Base-by-base conservation (phyloP, 768 basidiomycete genomes). In the Sutorius australiensis region DNA sequence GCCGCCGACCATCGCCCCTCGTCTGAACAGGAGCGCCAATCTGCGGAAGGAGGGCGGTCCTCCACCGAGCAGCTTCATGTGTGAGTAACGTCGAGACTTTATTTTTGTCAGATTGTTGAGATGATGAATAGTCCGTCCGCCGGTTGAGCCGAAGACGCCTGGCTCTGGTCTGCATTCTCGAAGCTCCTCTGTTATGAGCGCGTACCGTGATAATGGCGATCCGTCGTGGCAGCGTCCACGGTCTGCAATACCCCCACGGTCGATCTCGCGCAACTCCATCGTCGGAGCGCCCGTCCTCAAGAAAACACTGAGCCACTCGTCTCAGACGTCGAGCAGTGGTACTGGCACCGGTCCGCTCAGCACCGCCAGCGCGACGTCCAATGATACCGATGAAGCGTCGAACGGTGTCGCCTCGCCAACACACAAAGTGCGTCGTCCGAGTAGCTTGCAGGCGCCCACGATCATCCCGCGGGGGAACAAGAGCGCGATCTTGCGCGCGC, bases 401-500 rank as follows among this genome's bases (percentile, higher is more conserved):
- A 59, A 61, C 11, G 59, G 55, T 6, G 53, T 52, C 33, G 38
- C 46, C 37, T 50, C 64, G 9, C 55, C 68, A 11, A 70, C 73
- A 2, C 72, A 73, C 42, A 56, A 42, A 43, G 36, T 28, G 3
- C 78, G 80, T 5, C 82, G 84, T 17, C 81, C 78, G 3, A 81
- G 80, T 63, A 85, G 84, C 60, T 64, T 80, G 40, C 73, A 72
- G 46, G 74, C 77, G 1, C 88, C 90, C 2, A 74, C 77, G 5
- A 87, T 91, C 54, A 67, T 69, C 9, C 91, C 90, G 8, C 76
- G 87, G 49, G 80, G 75, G 55, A 93, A 93, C 68, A 83, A 78
- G 67, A 90, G 85, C 60, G 89, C 91, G 3, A 71, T 81, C 6
- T 66, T 92, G 49, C 77, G 89, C 21, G 80, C 76, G 11, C 85